Evolutionary conservation across 108 stramenopile genomes (phyloP).

Genomic region (Skeletonema menzelii): DNA sequence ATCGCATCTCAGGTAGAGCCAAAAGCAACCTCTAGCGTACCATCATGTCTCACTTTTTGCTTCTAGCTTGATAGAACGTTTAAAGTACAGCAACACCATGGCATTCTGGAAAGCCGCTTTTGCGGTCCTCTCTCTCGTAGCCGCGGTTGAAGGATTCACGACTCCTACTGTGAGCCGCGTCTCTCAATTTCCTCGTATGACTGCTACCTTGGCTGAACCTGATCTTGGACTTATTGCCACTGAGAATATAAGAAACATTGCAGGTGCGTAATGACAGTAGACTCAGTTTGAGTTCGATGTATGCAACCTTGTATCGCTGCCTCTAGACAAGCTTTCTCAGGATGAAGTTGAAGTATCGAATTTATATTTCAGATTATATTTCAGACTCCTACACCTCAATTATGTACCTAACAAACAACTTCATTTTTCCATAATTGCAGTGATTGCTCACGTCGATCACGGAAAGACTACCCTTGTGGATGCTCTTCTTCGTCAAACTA

Average conservation of each 20-base stretch:
- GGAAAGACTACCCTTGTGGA: conserved; percentile 98
- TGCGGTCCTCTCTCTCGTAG: conserved; percentile 3
- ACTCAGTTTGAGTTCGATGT: not conserved
- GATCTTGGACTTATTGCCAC: not conserved
- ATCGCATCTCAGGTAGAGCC: too few species aligned
- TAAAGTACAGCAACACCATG: not conserved
- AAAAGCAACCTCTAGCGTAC: too few species aligned
- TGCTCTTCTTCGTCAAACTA: conserved; percentile 91
- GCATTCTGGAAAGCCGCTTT: conserved; percentile 2
- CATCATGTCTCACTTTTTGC: not conserved
- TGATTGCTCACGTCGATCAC: conserved; percentile 96
- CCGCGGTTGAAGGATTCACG: conserved; percentile 1
- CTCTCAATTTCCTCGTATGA: not conserved
- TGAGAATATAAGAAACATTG: conserved; percentile 2
- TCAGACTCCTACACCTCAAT: not conserved
- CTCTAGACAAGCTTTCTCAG: not conserved
- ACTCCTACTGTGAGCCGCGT: not conserved
- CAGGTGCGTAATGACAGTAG: not conserved
- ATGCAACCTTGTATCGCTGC: not conserved
- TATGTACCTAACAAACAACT: not conserved
- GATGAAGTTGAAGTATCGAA: not conserved
- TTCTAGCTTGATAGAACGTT: not conserved
- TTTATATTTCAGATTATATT: not conserved
- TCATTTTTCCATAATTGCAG: conserved; percentile 54
- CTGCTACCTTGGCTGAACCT: not conserved